Evolutionary conservation across 495 filamentous ascomycete species (phyloP), one percentile per base, ranked within the genome.

Genomic region (Hypoxylon crocopeplum): DNA sequence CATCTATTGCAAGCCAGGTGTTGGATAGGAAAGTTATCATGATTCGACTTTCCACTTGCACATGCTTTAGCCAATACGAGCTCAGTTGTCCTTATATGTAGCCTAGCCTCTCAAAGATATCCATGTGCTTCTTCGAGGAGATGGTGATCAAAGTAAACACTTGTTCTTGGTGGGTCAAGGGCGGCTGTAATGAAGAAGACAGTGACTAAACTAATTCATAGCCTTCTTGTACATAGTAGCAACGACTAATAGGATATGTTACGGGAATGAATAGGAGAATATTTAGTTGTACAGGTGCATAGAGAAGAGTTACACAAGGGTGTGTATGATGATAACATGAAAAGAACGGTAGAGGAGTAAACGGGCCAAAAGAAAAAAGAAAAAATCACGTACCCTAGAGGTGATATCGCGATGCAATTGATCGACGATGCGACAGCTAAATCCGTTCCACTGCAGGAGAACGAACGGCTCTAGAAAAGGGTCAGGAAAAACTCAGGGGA

Each of bases 331-430:
- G 16, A 24, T 44, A 7, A 33, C 3, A 24, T 27, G 21, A 13
- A 41, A 55, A 30, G 19, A 48, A 32, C 12, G 25, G 20, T 37
- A 15, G 27, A 29, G n/a, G 40, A 48, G 25, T 36, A 50, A 27
- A 58, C 37, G 27, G 42, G 48, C 16, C 38, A 29, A 48, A 19
- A 40, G 38, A 50, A 41, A 29, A 46, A 49, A 50, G 8, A 17
- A 55, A 44, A 59, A 37, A 19, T 16, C 21, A 64, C 61, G 46
- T 59, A 64, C 61, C 61, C 61, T 64, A 44, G 32, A 64, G 38
- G 49, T 59, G 36, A 56, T 55, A 50, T 55, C 54, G 61, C 54
- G 61, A 59, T 54, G 49, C 54, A 36, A 52, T 34, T 40, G 61
- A 64, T 64, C 49, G 45, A 42, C 55, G 49, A 54, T 59, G 61